Base-by-base conservation (phyloP, 148 eudicot species). In the Fagopyrum homotropicum region DNA sequence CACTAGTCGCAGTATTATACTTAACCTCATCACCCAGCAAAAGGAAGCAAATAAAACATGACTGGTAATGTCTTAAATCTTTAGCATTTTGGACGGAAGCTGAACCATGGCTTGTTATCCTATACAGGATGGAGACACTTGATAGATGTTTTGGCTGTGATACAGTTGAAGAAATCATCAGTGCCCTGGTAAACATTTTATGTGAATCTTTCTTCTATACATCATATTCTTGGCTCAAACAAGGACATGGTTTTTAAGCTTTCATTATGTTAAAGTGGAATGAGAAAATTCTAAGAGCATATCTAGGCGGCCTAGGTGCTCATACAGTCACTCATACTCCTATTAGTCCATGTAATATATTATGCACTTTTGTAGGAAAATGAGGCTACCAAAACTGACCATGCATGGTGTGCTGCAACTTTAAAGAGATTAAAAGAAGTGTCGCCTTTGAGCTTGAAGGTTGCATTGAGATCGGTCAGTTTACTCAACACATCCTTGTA, bases 391-490 rank as follows among this genome's bases (percentile, higher is more conserved):
- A 87, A 82, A 78, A 82, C 88, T 9, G 87, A 88, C 30, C 90
- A 93, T 82, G 82, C 81, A 35, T 93, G 95, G 91, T 93, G 91
- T 72, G 83, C 75, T 55, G 80, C 91, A 51, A 85, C 93, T 68
- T 75, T 93, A 59, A 87, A 84, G 80, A 89, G 83, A 77, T 82
- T 93, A 14, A 83, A 80, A 64, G 85, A 88, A 79, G 84, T 86
- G 43, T 86, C 97, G 11, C 98, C 98, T 12, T 85, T 91, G 84
- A 87, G 98, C 86, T 87, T 93, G 87, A 93, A 93, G 80, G 90
- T 91, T 80, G 77, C 98, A 69, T 82, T 93, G 78, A 81, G 88
- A 91, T 88, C 97, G 40, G 98, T 93, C 69, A 83, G 97, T 91
- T 43, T 43, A 11, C 75, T 75, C 76, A 4, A 10, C 68, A 30